phyloP scores from a whole-genome alignment of 441 rosid species.

The Adansonia gregorii region DNA sequence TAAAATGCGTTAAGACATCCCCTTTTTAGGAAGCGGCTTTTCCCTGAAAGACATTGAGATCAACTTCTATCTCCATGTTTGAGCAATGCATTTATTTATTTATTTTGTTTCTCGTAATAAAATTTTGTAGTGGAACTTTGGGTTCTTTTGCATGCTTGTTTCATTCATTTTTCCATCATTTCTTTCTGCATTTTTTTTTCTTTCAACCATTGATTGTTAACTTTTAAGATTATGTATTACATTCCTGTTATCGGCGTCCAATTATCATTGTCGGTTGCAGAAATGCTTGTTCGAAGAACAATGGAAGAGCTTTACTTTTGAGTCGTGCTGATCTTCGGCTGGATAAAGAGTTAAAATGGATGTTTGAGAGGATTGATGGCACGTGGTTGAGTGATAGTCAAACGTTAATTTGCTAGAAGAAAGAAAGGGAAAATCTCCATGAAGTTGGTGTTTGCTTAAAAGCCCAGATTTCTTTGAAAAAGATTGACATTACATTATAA shows the following conservation, averaged over 20 bases:
- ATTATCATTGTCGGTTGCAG: background rate
- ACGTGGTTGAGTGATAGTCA: background rate
- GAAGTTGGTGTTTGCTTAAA: background rate
- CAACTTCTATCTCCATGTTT: background rate
- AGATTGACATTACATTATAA: background rate
- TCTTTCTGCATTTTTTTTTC: background rate
- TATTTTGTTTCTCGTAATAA: slow-evolving; percentile 13
- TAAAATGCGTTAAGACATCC: slow-evolving; percentile 39
- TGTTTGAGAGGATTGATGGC: too few relatives aligned
- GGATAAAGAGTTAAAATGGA: too few relatives aligned
- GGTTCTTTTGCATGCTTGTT: background rate
- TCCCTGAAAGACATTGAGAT: slow-evolving; percentile 21
- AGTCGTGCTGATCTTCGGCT: too few relatives aligned
- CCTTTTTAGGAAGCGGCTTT: slow-evolving; percentile 29
- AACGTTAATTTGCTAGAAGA: background rate
- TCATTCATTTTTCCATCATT: background rate
- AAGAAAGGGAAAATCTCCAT: background rate
- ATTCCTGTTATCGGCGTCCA: background rate
- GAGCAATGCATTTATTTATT: slow-evolving; percentile 5
- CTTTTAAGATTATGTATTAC: background rate
- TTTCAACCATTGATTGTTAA: background rate
- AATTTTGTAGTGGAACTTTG: slow-evolving; percentile 15
- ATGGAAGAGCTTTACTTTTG: too few relatives aligned
- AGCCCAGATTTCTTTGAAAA: background rate
- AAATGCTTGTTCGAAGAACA: too few relatives aligned